phyloP scores from a whole-genome alignment of 495 filamentous ascomycete species.

The Talaromyces ruber region DNA sequence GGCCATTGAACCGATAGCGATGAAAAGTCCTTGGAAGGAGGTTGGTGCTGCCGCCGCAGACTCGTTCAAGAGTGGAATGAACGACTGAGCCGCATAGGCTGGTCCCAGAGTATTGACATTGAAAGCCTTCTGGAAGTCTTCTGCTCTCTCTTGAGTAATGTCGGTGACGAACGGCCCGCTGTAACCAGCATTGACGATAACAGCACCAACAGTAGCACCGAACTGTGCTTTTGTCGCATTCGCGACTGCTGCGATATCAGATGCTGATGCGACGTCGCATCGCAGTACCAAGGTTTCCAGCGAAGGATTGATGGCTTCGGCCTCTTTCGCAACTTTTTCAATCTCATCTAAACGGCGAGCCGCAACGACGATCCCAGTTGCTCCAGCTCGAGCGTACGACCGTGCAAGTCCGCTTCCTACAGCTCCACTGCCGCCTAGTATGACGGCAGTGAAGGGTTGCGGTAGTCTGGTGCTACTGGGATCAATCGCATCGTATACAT shows the following conservation, averaged over 20 bases:
- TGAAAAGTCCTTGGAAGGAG: slow-evolving; percentile 10
- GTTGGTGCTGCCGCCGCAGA: slow-evolving; percentile 3
- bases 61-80: slow-evolving; percentile 29
- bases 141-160: slow-evolving; percentile 17
- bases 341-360: slow-evolving; percentile 24
- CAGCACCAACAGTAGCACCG: slow-evolving; percentile 26
- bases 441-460: slow-evolving; percentile 28
- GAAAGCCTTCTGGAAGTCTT: slow-evolving; percentile 30
- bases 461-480: slow-evolving; percentile 19
- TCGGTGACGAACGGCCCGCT: slow-evolving; percentile 20
- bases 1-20: slow-evolving; percentile 20
- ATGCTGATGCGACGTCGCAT: slow-evolving; percentile 32
- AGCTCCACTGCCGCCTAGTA: slow-evolving; percentile 27
- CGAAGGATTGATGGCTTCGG: slow-evolving; percentile 19
- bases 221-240: slow-evolving; percentile 18
- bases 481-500: slow-evolving; percentile 34
- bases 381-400: slow-evolving; percentile 31
- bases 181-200: slow-evolving; percentile 36
- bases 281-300: slow-evolving; percentile 15
- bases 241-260: slow-evolving; percentile 21
- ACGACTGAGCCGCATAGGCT: slow-evolving; percentile 28
- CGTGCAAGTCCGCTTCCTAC: slow-evolving; percentile 33
- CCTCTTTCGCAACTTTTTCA: slow-evolving; percentile 16
- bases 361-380: slow-evolving; percentile 31
- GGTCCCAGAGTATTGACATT: slow-evolving; percentile 35